Evolutionary conservation across 352 stramenopile genomes (phyloP), one percentile per base, ranked within the genome.

Genomic region (Phytophthora pseudosyringae): DNA sequence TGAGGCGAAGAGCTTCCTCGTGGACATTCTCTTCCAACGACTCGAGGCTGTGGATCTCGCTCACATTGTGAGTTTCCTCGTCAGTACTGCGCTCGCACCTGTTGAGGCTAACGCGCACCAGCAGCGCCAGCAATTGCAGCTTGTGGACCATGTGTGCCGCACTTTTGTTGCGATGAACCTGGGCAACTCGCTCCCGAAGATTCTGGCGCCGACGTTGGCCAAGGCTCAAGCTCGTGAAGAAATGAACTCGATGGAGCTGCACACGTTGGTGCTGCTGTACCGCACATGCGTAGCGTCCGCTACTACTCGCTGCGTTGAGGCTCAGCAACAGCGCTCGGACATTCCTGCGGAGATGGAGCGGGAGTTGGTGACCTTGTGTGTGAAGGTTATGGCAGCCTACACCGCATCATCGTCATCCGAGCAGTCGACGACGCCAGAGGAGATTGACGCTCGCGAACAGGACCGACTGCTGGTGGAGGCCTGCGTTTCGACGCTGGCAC

Each of bases 1-100:
- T 25, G 72, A 93, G 35, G 84, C 82, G n/a, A 95, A 95, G 71
- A 92, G 75, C 31, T 95, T 93, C 45, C 62, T 93, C 16, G 80
- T 95, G 40, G 87, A 95, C 44, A 91, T 95, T 67, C 38, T 95
- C 2, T 80, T 88, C 60, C 81, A 91, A 56, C 80, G 84, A 5
- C 69, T 76, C 26, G 71, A 88, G 21, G 65, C 54, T 51, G 57
- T 95, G 39, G 83, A 95, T 56, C 73, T 93, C 2, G 84, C 81
- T 5, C 83, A 90, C 56, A 74, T 95, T 13, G 78, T 92, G 25
- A 93, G 84, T 53, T 95, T 95, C 65, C 74, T 93, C 28, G 87
- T 95, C 56, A 93, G 83, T 38, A 79, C 75, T 5, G 73, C 88
- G 15, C 74, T 95, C n/a, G 73, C 79, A 33, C 40, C 75, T 36